Evolutionary conservation across 2,329 filamentous ascomycete genomes (phyloP).

Genomic region (Colletotrichum lini): DNA sequence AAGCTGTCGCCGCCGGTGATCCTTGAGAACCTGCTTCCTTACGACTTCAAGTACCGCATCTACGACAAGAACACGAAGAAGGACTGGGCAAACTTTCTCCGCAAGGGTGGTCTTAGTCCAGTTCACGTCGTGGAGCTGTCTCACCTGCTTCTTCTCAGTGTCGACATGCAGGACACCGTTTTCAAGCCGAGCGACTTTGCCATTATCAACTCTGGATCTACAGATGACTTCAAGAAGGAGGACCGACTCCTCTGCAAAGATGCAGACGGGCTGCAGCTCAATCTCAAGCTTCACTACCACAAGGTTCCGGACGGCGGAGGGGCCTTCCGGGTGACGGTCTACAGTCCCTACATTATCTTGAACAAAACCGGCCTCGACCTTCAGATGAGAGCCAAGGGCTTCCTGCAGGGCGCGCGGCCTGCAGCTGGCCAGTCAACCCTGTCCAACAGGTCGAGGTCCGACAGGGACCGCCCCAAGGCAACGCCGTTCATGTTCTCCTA

Average conservation of each 20-base stretch:
- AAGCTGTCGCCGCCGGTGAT: constrained; percentile 94
- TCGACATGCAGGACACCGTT: constrained; percentile 96
- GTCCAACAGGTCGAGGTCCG: constrained; percentile 59
- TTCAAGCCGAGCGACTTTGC: constrained; percentile 97
- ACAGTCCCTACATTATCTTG: constrained; percentile 93
- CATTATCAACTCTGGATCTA: constrained; percentile 92
- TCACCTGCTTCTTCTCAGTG: constrained; percentile 90
- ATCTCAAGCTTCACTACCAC: constrained; percentile 91
- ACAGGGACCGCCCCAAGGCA: constrained; percentile 76
- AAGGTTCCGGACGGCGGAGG: constrained; percentile 92
- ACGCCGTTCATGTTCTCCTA: constrained; percentile 98
- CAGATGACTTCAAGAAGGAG: constrained; percentile 91
- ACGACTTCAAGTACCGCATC: constrained; percentile 99
- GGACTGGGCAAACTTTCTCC: constrained; percentile 98
- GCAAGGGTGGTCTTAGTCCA: constrained; percentile 96
- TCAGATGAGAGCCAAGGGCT: constrained; percentile 88
- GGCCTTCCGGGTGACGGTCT: constrained; percentile 95
- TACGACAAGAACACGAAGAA: constrained; percentile 99
- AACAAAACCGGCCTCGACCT: constrained; percentile 96
- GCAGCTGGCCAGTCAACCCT: constrained; percentile 83
- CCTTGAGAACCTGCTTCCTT: constrained; percentile 93
- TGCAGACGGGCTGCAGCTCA: constrained; percentile 82
- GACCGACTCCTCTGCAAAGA: constrained; percentile 86
- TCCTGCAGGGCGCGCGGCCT: constrained; percentile 85
- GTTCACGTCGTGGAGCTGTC: constrained; percentile 98